Evolutionary conservation across 139 green algal genomes (phyloP).

Genomic region (Marvania coccoides): DNA sequence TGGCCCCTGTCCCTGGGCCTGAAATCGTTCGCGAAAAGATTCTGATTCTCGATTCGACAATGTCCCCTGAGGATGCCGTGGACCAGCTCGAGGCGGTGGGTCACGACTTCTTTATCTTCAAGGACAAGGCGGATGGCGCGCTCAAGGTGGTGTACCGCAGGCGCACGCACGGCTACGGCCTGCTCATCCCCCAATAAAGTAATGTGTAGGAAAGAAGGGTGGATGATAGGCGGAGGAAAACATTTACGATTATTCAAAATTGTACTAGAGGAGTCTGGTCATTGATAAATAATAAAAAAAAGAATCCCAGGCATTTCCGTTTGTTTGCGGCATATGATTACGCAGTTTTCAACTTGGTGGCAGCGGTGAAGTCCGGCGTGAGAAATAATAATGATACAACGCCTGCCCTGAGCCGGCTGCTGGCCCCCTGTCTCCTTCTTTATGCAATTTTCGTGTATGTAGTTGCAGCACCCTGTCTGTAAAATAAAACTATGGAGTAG

Average conservation of each 20-base stretch:
- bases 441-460: too few species aligned
- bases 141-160: conserved; percentile 28
- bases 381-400: too few species aligned
- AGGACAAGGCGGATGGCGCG: conserved; percentile 9
- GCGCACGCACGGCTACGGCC: conserved; percentile 45
- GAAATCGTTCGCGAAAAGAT: conserved; percentile 17
- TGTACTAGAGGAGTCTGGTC: neutral
- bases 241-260: neutral
- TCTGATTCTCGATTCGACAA: neutral
- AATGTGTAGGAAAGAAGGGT: too few species aligned
- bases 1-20: neutral
- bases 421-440: too few species aligned
- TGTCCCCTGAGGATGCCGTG: conserved; percentile 10
- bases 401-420: too few species aligned
- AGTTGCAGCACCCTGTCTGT: too few species aligned
- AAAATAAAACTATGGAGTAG: too few species aligned
- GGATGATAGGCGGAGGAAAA: neutral
- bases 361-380: too few species aligned
- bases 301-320: neutral
- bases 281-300: neutral
- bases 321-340: too few species aligned
- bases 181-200: conserved; percentile 58
- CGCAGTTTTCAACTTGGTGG: too few species aligned
- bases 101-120: conserved; percentile 34
- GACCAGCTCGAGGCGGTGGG: conserved; percentile 22